Evolutionary conservation across 345 rosid species (phyloP), one percentile per base, ranked within the genome.

Genomic region (Arabidopsis arenosa): DNA sequence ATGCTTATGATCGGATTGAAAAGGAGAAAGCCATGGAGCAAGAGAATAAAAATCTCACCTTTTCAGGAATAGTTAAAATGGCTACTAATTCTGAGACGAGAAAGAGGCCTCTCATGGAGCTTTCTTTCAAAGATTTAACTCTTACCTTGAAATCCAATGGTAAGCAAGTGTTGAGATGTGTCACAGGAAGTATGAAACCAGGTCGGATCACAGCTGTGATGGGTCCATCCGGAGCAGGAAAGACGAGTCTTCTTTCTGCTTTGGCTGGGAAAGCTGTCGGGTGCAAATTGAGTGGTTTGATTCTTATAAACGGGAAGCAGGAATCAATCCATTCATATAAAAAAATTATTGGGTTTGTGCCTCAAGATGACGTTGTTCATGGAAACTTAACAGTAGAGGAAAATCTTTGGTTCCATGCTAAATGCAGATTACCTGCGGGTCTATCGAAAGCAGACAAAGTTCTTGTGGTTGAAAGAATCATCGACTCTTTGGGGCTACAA

Each of bases 181-280:
- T 95, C 23, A 90, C 97, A 1, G 98, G 98, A 65, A 93, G 67
- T 72, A 78, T 95, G 63, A 88, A 79, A 68, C 96, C 98, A 23
- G 96, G 98, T 28, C 88, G 90, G 49, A 81, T 95, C 45, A 85
- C 97, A 5, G 90, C 99, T 62, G 97, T 92, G 73, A 95, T 92
- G 99, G 99, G 99, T 70, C 99, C 98, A 51, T 95, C 99, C 17
- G 97, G 98, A 56, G 98, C 99, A 63, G 98, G 99, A 40, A 90
- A 92, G 83, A 95, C 97, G n/a, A 88, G 94, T 5, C 93, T 92
- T 68, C 89, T 95, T 14, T 86, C 91, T 68, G 93, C 98, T 48
- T 80, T 95, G 63, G 97, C 92, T 7, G 98, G 98, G 36, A 95
- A 89, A 85, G 86, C 98, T 26, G 82, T 86, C 32, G 96, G 96